Conservation (phyloP, 768 basidiomycete genomes). For the Kwoniella mangroviensis region DNA sequence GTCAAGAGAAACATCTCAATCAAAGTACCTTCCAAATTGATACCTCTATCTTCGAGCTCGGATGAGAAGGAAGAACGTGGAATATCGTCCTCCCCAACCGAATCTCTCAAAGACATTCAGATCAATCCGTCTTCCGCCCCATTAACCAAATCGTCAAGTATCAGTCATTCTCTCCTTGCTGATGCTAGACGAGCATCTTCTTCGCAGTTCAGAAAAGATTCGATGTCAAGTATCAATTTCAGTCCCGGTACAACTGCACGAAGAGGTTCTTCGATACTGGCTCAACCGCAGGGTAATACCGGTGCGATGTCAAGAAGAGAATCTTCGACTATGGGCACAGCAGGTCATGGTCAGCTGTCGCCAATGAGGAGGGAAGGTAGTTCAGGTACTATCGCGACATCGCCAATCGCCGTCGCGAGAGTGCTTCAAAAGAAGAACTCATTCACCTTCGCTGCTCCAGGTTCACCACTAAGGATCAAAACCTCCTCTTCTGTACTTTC, state of each 20-base stretch:
- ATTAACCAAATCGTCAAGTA: slow-evolving; percentile 7
- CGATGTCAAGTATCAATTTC: neutral
- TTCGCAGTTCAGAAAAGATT: neutral
- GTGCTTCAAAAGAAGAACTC: slow-evolving; percentile 35
- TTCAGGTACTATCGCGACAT: neutral
- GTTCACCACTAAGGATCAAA: slow-evolving; percentile 27
- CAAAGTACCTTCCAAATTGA: slow-evolving; percentile 30
- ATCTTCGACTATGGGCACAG: slow-evolving; percentile 4
- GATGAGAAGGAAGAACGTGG: neutral
- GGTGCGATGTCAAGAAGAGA: slow-evolving; percentile 2
- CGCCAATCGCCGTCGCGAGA: slow-evolving; percentile 2
- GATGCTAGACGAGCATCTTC: slow-evolving; percentile 15
- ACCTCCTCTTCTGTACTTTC: neutral
- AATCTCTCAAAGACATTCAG: neutral
- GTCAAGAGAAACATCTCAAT: slow-evolving; percentile 44
- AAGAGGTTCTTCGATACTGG: slow-evolving; percentile 9
- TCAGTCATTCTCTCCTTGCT: slow-evolving; percentile 19
- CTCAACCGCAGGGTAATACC: neutral
- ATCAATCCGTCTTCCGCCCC: neutral
- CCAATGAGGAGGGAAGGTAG: slow-evolving; percentile 22
- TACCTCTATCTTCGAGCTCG: slow-evolving; percentile 6
- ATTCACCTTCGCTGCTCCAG: slow-evolving; percentile 36
- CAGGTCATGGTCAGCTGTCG: slow-evolving; percentile 18
- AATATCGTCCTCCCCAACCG: neutral
- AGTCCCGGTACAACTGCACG: neutral